These are phyloP conservation scores for Cladophialophora immunda DNA, from an alignment of 2,329 filamentous ascomycete species.

Conservation along the genomic window DNA sequence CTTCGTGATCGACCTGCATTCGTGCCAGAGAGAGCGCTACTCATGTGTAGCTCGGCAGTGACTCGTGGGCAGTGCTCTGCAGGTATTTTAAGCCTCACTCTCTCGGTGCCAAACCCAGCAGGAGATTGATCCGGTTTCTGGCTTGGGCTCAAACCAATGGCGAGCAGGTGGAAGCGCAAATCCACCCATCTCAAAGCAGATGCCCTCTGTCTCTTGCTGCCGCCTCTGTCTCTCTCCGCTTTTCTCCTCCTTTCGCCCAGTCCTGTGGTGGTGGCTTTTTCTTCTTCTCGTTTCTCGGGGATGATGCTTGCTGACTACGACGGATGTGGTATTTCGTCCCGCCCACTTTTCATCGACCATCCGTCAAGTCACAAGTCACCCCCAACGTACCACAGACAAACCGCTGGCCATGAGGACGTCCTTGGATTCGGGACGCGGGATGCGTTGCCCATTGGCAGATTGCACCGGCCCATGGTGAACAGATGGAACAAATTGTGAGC, in stretches of 20 bases:
- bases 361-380: not conserved
- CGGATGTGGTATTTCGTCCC: constrained; percentile 16
- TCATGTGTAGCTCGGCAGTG: too few species aligned
- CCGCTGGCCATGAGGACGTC: too few species aligned
- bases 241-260: constrained; percentile 16
- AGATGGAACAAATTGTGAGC: too few species aligned
- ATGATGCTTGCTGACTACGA: constrained; percentile 1
- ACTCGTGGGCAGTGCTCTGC: not conserved
- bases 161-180: not conserved
- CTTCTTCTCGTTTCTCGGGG: not conserved
- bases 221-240: constrained; percentile 10
- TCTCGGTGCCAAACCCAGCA: not conserved
- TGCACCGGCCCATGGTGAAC: too few species aligned
- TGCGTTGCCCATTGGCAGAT: too few species aligned
- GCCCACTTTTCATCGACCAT: not conserved
- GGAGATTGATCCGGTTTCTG: not conserved
- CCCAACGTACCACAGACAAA: too few species aligned
- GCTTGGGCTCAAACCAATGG: too few species aligned
- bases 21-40: too few species aligned
- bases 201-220: not conserved
- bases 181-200: not conserved
- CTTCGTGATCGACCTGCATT: too few species aligned
- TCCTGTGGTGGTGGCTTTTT: not conserved
- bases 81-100: not conserved
- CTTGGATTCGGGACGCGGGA: too few species aligned